phyloP scores from a whole-genome alignment of 192 early-diverging fungal genomes.

The Dissophora globulifera region DNA sequence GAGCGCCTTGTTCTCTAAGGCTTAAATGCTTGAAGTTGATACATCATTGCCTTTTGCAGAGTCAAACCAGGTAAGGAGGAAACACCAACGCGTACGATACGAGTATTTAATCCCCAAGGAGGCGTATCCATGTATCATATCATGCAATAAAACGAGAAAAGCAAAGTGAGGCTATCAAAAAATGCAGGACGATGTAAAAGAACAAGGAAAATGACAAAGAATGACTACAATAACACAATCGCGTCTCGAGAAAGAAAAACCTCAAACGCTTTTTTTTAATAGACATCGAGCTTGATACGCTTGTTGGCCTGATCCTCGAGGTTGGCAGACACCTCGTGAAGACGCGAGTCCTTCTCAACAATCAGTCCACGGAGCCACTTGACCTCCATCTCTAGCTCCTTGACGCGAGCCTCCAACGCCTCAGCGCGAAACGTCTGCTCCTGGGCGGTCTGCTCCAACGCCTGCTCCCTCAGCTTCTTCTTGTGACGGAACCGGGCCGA shows the following conservation, averaged over 20 bases:
- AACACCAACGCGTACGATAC: no score
- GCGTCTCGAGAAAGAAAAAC: no score
- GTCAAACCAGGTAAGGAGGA: no score
- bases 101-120: no score
- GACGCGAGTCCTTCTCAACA: slow-evolving; percentile 76
- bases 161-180: no score
- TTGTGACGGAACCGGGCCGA: slow-evolving; percentile 95
- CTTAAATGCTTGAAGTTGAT: no score
- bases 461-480: slow-evolving; percentile 94
- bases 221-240: background rate
- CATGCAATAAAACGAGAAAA: no score
- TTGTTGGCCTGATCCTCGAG: slow-evolving; percentile 41
- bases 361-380: slow-evolving; percentile 90
- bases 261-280: slow-evolving; percentile 25
- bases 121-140: no score
- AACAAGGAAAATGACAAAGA: background rate
- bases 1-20: no score
- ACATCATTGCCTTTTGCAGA: no score
- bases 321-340: slow-evolving; percentile 37
- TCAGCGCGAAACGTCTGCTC: slow-evolving; percentile 81
- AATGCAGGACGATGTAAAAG: background rate
- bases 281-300: slow-evolving; percentile 52
- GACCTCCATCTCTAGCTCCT: slow-evolving; percentile 91
- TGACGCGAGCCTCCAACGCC: slow-evolving; percentile 79
- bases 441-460: slow-evolving; percentile 82